Evolutionary conservation across 768 basidiomycete species (phyloP), one percentile per base, ranked within the genome.

Genomic region (Russula ochroleuca): DNA sequence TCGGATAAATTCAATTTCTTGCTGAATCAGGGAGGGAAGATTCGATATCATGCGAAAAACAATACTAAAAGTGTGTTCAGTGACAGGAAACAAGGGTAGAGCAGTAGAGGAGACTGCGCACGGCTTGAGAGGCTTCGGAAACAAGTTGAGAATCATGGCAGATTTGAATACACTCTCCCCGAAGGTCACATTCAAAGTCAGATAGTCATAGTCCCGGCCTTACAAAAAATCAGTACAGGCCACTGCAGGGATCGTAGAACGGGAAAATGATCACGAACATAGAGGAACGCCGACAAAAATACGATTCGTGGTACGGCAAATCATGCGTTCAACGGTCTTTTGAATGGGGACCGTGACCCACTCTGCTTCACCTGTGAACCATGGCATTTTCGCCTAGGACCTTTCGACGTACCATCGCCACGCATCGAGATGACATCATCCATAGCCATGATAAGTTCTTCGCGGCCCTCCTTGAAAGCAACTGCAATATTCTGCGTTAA

Each of bases 61-160:
- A 28, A 28, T 28, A 28, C 28, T 28, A 31, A 28, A 28, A 2
- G 28, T 28, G 28, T 5, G 28, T 28, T 28, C 28, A 28, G 5
- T 28, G 5, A 28, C 2, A 5, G 9, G 11, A 2, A 5, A 31
- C 2, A n/a, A 31, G 13, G 2, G n/a, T 11, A 21, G 0, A 25
- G 19, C 43, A n/a, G n/a, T 43, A 19, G 2, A n/a, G 28, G 28
- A 28, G 28, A 28, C 28, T 5, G 13, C 78, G 54, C 62, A 83
- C 82, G 79, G 78, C 68, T 74, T 76, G 25, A 83, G 58, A 61
- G 78, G 72, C n/a, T 64, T 52, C 0, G 81, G 82, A 60, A 80
- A 74, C 15, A 77, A 41, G n/a, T 72, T 73, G 38, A 83, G 71
- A 19, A 75, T 70, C 0, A 51, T 35, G 0, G 72, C 71, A 2